Conservation (phyloP, 106 monocot species). For the Acanthochlamys bracteata region DNA sequence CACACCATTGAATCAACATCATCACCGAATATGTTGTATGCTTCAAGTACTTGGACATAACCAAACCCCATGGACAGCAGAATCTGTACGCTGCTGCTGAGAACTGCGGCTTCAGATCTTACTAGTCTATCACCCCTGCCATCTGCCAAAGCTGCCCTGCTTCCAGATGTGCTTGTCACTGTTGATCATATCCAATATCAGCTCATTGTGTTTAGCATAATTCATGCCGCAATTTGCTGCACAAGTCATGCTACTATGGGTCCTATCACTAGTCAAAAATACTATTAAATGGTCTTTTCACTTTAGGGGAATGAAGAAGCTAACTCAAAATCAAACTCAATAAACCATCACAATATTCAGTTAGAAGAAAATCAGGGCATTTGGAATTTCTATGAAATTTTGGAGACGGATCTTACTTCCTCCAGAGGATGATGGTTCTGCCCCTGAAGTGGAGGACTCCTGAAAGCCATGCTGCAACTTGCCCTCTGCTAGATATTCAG, state of each 20-base stretch:
- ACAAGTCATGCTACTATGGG: too few relatives aligned
- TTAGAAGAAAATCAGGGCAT: not conserved
- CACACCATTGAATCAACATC: constrained; percentile 94
- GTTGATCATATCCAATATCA: constrained; percentile 4
- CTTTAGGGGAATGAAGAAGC: too few relatives aligned
- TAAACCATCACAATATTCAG: not conserved
- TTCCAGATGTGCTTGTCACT: constrained; percentile 35
- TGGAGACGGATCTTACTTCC: constrained; percentile 30
- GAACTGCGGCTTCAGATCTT: constrained; percentile 23
- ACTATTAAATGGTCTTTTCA: too few relatives aligned
- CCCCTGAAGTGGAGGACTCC: constrained; percentile 61
- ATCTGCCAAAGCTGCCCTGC: not conserved
- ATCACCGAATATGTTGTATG: constrained; percentile 86
- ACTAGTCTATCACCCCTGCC: constrained; percentile 22
- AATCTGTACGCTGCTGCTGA: constrained; percentile 51
- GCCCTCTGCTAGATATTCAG: constrained; percentile 70
- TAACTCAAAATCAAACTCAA: not conserved
- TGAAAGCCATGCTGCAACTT: constrained; percentile 33
- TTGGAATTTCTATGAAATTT: not conserved
- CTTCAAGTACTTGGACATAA: constrained; percentile 90
- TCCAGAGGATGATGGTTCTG: constrained; percentile 89
- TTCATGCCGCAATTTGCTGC: too few relatives aligned
- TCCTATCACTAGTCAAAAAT: too few relatives aligned
- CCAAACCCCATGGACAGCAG: constrained; percentile 85
- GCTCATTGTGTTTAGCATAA: not conserved